Evolutionary conservation across 1,284 basidiomycete species (phyloP).

Genomic region (Leccinum subfulvum): DNA sequence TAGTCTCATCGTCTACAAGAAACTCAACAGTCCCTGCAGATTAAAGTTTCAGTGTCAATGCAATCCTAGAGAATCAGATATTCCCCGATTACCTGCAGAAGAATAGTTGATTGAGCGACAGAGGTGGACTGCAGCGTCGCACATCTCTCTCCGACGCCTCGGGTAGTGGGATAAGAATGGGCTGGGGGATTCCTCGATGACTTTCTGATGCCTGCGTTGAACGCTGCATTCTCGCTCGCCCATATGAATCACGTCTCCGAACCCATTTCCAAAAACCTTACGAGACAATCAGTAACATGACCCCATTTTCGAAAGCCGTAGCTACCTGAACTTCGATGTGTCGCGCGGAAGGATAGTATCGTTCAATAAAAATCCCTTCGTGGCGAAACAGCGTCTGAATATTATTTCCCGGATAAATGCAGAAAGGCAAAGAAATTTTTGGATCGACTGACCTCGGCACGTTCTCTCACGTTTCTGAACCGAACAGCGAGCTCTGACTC

Average conservation of each 20-base stretch:
- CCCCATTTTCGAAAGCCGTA: background rate
- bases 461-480: constrained; percentile 40
- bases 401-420: constrained; percentile 19
- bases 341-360: constrained; percentile 52
- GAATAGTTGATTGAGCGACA: constrained; percentile 53
- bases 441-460: constrained; percentile 43
- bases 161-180: constrained; percentile 46
- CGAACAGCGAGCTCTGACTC: constrained; percentile 40
- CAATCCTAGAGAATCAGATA: background rate
- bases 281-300: background rate
- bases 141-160: constrained; percentile 48
- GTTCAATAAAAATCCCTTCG: constrained; percentile 60
- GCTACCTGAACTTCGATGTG: constrained; percentile 69
- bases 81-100: constrained; percentile 47
- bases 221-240: constrained; percentile 72
- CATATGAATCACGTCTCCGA: constrained; percentile 59
- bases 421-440: background rate
- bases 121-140: constrained; percentile 50
- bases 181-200: constrained; percentile 68
- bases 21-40: constrained; percentile 68
- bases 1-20: constrained; percentile 55
- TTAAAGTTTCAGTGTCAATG: background rate
- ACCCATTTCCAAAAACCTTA: constrained; percentile 65
- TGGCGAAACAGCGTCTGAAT: constrained; percentile 49
- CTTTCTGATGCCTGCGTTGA: constrained; percentile 73